Evolutionary conservation across 129 eudicot species (phyloP), one percentile per base, ranked within the genome.

Genomic region (Kitagawia praeruptora): DNA sequence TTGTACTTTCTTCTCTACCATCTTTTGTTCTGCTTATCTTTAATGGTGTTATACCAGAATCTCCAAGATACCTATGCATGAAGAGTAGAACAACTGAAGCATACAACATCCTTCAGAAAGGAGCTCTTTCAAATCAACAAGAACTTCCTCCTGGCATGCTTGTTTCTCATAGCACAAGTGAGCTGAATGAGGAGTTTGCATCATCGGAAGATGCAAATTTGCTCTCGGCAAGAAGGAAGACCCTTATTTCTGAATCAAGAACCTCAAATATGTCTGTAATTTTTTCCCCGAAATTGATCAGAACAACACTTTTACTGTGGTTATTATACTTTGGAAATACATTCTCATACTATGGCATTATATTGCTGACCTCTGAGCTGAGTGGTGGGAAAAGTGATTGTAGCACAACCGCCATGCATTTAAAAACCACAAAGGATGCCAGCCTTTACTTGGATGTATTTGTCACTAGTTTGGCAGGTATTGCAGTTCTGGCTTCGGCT

Each of bases 401-500:
- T 80, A 48, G 83, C 58, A 7, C 75, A 27, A 37, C 13, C 27
- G 54, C 64, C 16, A 75, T 80, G 86, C 84, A 75, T 18, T 49
- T 80, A 23, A 66, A 63, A 74, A 82, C 54, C 19, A 51, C 73
- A 23, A 73, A 84, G 82, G 79, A 82, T 64, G 49, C 84, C 18
- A 86, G 87, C 82, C 96, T 90, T 61, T 91, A 91, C 70, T 39
- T 79, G 46, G 85, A 91, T 74, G 96, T 91, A 48, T 89, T 91
- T 78, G 47, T 91, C 73, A 91, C 91, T 76, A 89, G 89, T 76
- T 89, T 91, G 77, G 96, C 91, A 80, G 93, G 93, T 89, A 85
- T 39, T 53, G 34, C 3, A 37, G 19, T 38, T 73, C 34, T 42
- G 2, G 10, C 48, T 69, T 70, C 45, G 14, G 19, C 23, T 70